Conservation (phyloP, 2,329 filamentous ascomycete genomes). For the Fusarium lateritium region DNA sequence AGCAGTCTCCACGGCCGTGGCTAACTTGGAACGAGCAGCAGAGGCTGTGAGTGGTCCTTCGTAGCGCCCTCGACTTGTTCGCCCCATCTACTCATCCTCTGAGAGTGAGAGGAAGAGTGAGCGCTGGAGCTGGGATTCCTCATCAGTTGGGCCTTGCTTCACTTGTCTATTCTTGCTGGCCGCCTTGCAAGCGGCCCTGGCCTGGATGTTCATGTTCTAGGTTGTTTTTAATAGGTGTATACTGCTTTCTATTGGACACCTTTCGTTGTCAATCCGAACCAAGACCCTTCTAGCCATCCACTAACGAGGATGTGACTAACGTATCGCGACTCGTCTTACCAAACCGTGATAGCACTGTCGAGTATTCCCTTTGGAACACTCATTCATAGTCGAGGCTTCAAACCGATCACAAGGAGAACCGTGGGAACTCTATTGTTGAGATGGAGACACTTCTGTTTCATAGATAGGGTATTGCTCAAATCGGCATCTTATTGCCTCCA, state of each 20-base stretch:
- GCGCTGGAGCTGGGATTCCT: constrained; percentile 25
- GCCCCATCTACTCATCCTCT: constrained; percentile 33
- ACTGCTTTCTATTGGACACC: constrained; percentile 35
- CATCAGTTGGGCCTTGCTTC: constrained; percentile 9
- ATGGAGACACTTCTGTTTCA: no score
- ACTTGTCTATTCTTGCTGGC: constrained; percentile 12
- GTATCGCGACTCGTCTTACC: constrained; percentile 10
- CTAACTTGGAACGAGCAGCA: constrained; percentile 42
- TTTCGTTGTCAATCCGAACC: not conserved
- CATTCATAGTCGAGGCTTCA: no score
- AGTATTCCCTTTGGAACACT: no score
- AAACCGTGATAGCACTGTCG: constrained; percentile 6
- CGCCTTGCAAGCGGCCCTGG: constrained; percentile 16
- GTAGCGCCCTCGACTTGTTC: constrained; percentile 39
- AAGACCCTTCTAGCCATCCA: constrained; percentile 7
- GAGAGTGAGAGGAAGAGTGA: constrained; percentile 10
- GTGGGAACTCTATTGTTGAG: no score
- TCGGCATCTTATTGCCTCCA: no score
- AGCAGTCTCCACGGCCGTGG: constrained; percentile 33
- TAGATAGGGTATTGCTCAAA: no score
- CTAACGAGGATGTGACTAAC: constrained; percentile 28
- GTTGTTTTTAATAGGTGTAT: constrained; percentile 1
- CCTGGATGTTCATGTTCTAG: constrained; percentile 20
- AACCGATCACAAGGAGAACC: no score
- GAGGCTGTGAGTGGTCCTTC: constrained; percentile 43